A percentile compares a stretch with the other conserved stretches of the same genome.
Evolutionary conservation across 495 filamentous ascomycete species (phyloP).

Genomic region (Articulospora tetracladia): DNA sequence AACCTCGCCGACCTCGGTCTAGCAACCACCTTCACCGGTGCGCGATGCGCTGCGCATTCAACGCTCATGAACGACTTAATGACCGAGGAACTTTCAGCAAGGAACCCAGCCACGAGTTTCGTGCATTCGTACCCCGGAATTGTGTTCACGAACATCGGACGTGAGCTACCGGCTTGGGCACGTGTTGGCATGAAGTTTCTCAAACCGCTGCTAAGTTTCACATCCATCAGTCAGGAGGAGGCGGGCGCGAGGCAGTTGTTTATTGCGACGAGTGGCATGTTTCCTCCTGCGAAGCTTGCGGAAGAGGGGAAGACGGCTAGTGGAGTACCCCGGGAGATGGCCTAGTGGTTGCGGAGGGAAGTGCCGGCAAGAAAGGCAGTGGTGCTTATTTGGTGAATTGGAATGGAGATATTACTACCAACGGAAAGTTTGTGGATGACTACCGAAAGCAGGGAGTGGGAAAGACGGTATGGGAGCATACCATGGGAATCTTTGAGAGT

Average conservation of each 20-base stretch:
- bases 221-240: constrained; percentile 33
- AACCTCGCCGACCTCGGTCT: constrained; percentile 19
- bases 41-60: constrained; percentile 16
- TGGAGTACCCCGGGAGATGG: constrained; percentile 1
- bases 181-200: constrained; percentile 8
- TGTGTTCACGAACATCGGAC: constrained; percentile 41
- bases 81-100: constrained; percentile 39
- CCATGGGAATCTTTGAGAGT: constrained; percentile 29
- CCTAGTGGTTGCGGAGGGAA: constrained; percentile 24
- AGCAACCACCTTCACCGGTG: constrained; percentile 14
- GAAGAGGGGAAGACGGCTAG: constrained; percentile 1
- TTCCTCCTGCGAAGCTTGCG: constrained; percentile 24
- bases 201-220: constrained; percentile 22
- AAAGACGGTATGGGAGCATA: constrained; percentile 35
- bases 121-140: constrained; percentile 53
- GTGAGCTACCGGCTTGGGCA: constrained; percentile 21
- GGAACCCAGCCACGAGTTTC: constrained; percentile 50
- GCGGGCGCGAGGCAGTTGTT: constrained; percentile 43
- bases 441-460: constrained; percentile 29
- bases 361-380: constrained; percentile 29
- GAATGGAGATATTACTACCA: constrained; percentile 28
- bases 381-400: constrained; percentile 37
- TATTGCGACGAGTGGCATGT: constrained; percentile 37
- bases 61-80: constrained; percentile 25
- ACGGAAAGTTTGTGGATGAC: constrained; percentile 25